Evolutionary conservation across 805 yeast species (phyloP).

Genomic region (Yarrowia keelungensis): DNA sequence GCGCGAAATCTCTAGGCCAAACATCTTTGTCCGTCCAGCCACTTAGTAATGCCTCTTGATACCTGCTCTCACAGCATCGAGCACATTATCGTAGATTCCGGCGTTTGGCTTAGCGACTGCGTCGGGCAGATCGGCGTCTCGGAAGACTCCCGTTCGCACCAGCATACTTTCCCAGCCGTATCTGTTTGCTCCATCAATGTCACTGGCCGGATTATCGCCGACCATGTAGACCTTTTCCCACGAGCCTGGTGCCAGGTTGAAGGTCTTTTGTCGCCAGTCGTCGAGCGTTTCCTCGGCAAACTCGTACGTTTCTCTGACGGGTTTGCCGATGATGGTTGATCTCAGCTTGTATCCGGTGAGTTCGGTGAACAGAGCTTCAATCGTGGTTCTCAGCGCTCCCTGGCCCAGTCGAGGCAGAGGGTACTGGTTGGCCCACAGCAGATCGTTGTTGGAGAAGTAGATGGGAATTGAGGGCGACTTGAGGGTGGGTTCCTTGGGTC

Average conservation of each 20-base stretch:
- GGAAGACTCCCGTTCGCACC: constrained; percentile 87
- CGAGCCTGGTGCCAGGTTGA: neutral
- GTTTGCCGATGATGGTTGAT: constrained; percentile 78
- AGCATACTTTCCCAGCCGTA: constrained; percentile 90
- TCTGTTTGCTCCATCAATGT: constrained; percentile 84
- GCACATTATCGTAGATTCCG: constrained; percentile 58
- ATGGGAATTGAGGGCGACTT: constrained; percentile 69
- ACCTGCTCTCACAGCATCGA: constrained; percentile 56
- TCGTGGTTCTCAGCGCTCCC: constrained; percentile 76
- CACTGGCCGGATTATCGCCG: constrained; percentile 95
- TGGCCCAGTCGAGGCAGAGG: constrained; percentile 83
- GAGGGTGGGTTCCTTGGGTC: constrained; percentile 32
- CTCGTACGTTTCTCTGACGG: constrained; percentile 77
- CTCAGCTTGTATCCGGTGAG: constrained; percentile 61
- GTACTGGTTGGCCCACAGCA: constrained; percentile 87
- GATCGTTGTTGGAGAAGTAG: constrained; percentile 81
- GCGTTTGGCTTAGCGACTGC: constrained; percentile 55
- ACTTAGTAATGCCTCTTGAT: constrained; percentile 8
- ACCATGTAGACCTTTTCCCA: constrained; percentile 83
- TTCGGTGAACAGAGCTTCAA: constrained; percentile 65
- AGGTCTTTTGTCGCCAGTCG: constrained; percentile 48
- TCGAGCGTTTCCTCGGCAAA: constrained; percentile 78
- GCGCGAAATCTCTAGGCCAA: too few species aligned
- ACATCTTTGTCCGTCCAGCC: neutral
- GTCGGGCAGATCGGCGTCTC: constrained; percentile 57